These are phyloP conservation scores for Aspergillus brunneoviolaceus DNA, from an alignment of 2,329 filamentous ascomycete species.

Conservation along the genomic window DNA sequence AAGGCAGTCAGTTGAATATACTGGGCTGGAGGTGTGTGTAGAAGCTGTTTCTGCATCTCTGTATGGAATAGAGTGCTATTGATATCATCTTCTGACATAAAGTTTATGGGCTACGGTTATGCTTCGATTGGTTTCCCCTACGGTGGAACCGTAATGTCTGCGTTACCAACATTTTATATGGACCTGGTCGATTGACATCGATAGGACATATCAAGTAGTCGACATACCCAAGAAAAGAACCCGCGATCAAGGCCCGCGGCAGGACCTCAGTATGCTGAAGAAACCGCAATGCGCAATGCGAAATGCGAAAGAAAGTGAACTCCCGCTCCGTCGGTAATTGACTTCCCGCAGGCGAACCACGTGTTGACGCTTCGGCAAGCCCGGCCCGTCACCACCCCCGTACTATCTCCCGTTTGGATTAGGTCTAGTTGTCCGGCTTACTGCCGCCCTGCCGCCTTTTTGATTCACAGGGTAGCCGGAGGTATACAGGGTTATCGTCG, in stretches of 20 bases:
- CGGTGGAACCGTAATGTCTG: too few relatives aligned
- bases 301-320: background rate
- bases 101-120: background rate
- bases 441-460: background rate
- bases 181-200: too few relatives aligned
- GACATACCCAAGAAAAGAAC: too few relatives aligned
- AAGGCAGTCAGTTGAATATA: too few relatives aligned
- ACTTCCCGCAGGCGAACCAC: background rate
- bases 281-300: too few relatives aligned
- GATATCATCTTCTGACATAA: background rate
- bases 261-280: too few relatives aligned
- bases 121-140: too few relatives aligned
- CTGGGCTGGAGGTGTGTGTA: background rate
- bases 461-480: background rate
- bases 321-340: background rate
- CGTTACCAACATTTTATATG: too few relatives aligned
- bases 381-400: background rate
- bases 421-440: background rate
- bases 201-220: too few relatives aligned
- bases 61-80: background rate
- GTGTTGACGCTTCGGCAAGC: background rate
- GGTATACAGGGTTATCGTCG: background rate
- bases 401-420: background rate
- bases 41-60: background rate
- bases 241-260: too few relatives aligned